Percentiles rank a stretch among this genome's conserved stretches.
Evolutionary conservation across 148 eudicot genomes (phyloP).

Genomic region (Cornus controversa): DNA sequence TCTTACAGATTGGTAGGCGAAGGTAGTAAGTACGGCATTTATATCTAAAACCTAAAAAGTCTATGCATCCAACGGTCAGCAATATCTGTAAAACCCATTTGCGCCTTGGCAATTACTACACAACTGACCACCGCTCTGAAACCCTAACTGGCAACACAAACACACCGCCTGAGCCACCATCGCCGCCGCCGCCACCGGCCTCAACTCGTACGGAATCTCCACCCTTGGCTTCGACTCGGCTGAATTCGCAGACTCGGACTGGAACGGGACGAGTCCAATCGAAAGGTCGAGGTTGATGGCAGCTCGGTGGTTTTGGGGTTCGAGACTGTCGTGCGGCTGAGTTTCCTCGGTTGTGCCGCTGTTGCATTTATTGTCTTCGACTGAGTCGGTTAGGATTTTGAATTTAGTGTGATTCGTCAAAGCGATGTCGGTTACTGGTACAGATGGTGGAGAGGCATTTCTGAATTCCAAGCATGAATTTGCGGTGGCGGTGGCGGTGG

Average conservation of each 20-base stretch:
- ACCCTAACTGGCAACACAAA: conserved; percentile 50
- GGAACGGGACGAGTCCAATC: conserved; percentile 52
- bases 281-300: conserved; percentile 58
- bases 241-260: conserved; percentile 23
- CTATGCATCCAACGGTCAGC: conserved; percentile 14
- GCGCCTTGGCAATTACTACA: conserved; percentile 46
- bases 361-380: conserved; percentile 29
- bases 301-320: background rate
- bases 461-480: conserved; percentile 9
- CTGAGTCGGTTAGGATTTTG: conserved; percentile 25
- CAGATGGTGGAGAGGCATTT: background rate
- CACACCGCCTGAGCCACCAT: conserved; percentile 17
- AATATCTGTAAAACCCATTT: conserved; percentile 29
- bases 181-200: conserved; percentile 1
- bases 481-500: conserved; percentile 5
- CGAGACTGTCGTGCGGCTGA: background rate
- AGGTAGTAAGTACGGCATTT: background rate
- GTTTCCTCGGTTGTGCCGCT: conserved; percentile 64
- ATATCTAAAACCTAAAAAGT: background rate
- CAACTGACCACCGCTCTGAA: conserved; percentile 35
- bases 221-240: conserved; percentile 15
- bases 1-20: background rate
- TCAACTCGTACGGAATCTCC: background rate
- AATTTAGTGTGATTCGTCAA: background rate
- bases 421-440: conserved; percentile 9